Conservation (phyloP, 2,329 filamentous ascomycete genomes). For the Fusarium neocosmosporiellum region DNA sequence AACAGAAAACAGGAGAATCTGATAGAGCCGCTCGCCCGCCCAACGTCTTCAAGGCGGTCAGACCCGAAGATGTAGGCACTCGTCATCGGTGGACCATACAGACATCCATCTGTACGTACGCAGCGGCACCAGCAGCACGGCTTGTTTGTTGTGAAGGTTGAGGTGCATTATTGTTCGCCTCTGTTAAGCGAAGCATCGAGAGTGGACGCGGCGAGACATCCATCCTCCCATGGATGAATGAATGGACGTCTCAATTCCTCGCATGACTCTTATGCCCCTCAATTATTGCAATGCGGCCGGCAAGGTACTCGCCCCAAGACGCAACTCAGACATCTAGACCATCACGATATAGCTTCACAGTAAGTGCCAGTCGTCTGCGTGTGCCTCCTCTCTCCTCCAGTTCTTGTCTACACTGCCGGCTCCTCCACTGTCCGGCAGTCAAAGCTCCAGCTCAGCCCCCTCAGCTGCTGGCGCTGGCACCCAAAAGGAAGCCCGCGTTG, state of each 20-base stretch:
- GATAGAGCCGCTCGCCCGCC: constrained; percentile 20
- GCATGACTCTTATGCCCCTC: neutral
- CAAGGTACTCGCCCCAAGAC: neutral
- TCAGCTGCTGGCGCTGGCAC: neutral
- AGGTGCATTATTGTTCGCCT: neutral
- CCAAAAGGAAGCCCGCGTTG: neutral
- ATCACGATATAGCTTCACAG: neutral
- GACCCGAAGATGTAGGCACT: constrained; percentile 38
- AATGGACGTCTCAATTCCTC: neutral
- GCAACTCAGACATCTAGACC: neutral
- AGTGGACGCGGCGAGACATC: neutral
- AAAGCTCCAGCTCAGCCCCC: neutral
- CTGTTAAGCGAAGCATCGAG: neutral
- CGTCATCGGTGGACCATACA: constrained; percentile 26
- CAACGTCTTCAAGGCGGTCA: constrained; percentile 39
- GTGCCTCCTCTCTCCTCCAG: neutral
- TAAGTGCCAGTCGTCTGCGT: neutral
- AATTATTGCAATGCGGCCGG: neutral
- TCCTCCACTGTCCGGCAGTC: constrained; percentile 6
- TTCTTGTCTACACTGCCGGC: neutral
- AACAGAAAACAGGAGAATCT: constrained; percentile 9
- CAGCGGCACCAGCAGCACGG: neutral
- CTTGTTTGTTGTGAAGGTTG: neutral
- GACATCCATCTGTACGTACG: neutral
- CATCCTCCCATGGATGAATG: neutral